Percentiles rank a stretch among this genome's conserved stretches.
Evolutionary conservation across 2,329 filamentous ascomycete species (phyloP).

Genomic region (Hirsutella thompsonii): DNA sequence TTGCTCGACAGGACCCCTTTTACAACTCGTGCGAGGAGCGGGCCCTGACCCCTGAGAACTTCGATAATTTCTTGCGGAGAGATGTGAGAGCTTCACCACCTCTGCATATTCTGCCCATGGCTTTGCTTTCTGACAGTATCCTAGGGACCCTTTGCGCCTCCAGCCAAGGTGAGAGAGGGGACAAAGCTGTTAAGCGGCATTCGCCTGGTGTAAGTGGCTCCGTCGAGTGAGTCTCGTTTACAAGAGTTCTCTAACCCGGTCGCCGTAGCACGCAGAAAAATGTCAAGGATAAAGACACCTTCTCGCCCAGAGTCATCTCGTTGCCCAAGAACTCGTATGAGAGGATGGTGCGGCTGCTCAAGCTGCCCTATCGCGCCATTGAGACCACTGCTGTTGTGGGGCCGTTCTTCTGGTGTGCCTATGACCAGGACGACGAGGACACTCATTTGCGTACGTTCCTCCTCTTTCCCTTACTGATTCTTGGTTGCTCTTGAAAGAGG

Average conservation of each 20-base stretch:
- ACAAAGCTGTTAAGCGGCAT: slow-evolving; percentile 36
- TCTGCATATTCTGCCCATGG: background rate
- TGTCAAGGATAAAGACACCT: slow-evolving; percentile 44
- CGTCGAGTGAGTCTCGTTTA: background rate
- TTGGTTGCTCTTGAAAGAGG: background rate
- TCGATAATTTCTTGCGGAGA: slow-evolving; percentile 41
- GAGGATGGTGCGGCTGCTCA: slow-evolving; percentile 40
- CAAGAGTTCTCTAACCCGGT: background rate
- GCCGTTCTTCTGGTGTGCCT: slow-evolving; percentile 49
- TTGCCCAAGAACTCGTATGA: slow-evolving; percentile 36
- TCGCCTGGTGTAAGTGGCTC: slow-evolving; percentile 36
- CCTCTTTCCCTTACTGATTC: no score
- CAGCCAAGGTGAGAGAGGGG: slow-evolving; percentile 24
- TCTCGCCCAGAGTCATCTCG: slow-evolving; percentile 40
- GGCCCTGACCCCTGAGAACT: slow-evolving; percentile 37
- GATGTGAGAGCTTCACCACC: slow-evolving; percentile 23
- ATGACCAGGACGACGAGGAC: slow-evolving; percentile 42
- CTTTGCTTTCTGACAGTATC: background rate
- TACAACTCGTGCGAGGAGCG: slow-evolving; percentile 39
- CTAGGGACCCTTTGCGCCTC: slow-evolving; percentile 41
- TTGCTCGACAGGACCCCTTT: slow-evolving; percentile 36
- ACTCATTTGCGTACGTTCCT: slow-evolving; percentile 38
- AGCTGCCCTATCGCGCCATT: slow-evolving; percentile 42
- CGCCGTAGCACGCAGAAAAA: slow-evolving; percentile 38
- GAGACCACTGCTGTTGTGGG: slow-evolving; percentile 47